A percentile compares a stretch with the other conserved stretches of the same genome.
Conservation (phyloP, 257 asterid genomes). For the Misopates orontium region DNA sequence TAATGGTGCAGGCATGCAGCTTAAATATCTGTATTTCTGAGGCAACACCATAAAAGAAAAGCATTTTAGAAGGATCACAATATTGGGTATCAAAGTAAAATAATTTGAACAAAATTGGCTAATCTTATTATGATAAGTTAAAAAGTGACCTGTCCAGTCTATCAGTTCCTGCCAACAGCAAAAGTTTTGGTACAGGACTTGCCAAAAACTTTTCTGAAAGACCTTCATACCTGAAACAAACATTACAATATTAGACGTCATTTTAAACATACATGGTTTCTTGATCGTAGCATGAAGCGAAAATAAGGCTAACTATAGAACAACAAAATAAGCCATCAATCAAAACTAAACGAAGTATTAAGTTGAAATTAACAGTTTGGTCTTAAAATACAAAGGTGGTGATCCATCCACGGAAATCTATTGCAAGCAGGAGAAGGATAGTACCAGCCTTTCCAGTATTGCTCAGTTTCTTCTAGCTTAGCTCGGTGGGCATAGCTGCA, state of each 20-base stretch:
- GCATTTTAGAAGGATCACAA: not conserved
- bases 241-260: not conserved
- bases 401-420: not conserved
- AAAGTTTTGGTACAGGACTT: conserved; percentile 81
- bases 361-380: not conserved
- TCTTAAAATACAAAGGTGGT: not conserved
- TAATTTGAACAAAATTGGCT: conserved; percentile 9
- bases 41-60: not conserved
- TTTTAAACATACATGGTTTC: conserved; percentile 12
- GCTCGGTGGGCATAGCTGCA: conserved; percentile 90
- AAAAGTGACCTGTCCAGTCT: conserved; percentile 81
- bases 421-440: conserved; percentile 22
- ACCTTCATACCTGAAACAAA: conserved; percentile 91
- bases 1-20: conserved; percentile 6
- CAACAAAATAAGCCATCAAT: not conserved
- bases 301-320: not conserved
- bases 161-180: conserved; percentile 98
- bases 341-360: conserved; percentile 1
- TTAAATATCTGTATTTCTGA: not conserved
- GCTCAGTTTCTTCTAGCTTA: conserved; percentile 83
- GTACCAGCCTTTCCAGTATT: conserved; percentile 97
- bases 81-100: not conserved
- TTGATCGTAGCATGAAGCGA: not conserved
- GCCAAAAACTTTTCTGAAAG: conserved; percentile 87
- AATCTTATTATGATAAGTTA: conserved; percentile 6